phyloP scores from a whole-genome alignment of 2,329 filamentous ascomycete genomes.

The Stenocarpella maydis region DNA sequence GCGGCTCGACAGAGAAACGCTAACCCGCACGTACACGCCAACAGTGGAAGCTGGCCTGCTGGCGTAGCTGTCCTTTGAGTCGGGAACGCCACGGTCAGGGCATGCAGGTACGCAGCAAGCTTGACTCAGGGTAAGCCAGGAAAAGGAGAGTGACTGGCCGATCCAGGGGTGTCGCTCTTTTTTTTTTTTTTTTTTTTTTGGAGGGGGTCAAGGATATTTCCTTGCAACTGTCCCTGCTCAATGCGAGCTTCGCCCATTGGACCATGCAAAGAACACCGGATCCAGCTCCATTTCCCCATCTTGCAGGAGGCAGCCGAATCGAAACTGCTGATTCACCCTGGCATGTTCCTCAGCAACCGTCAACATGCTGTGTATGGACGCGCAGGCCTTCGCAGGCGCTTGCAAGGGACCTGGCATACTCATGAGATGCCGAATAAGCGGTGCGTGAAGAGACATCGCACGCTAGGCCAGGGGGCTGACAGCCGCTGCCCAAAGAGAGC shows the following conservation, averaged over 20 bases:
- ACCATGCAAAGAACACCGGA: conserved; percentile 12
- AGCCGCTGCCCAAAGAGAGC: not conserved
- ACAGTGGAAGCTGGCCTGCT: not conserved
- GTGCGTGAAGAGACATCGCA: conserved; percentile 8
- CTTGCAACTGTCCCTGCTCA: conserved; percentile 16
- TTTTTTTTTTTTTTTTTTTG: no score
- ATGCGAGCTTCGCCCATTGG: conserved; percentile 14
- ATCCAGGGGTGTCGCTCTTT: conserved; percentile 6
- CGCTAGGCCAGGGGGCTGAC: not conserved
- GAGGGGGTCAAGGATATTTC: conserved; percentile 18
- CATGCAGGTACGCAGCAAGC: conserved; percentile 19
- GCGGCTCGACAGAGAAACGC: not conserved
- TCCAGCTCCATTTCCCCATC: conserved; percentile 1
- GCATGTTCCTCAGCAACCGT: conserved; percentile 2
- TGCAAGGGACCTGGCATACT: conserved; percentile 9
- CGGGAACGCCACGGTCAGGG: conserved; percentile 10
- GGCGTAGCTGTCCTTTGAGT: not conserved
- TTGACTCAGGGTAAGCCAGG: conserved; percentile 21
- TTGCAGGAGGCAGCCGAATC: conserved; percentile 21
- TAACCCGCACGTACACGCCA: not conserved
- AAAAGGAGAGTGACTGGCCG: conserved; percentile 16
- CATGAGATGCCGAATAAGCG: conserved; percentile 28
- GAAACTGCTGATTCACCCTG: conserved; percentile 5
- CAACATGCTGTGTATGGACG: conserved; percentile 24
- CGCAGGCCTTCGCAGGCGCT: conserved; percentile 11